Evolutionary conservation across 495 filamentous ascomycete species (phyloP), one percentile per base, ranked within the genome.

Genomic region (Neurospora discreta): DNA sequence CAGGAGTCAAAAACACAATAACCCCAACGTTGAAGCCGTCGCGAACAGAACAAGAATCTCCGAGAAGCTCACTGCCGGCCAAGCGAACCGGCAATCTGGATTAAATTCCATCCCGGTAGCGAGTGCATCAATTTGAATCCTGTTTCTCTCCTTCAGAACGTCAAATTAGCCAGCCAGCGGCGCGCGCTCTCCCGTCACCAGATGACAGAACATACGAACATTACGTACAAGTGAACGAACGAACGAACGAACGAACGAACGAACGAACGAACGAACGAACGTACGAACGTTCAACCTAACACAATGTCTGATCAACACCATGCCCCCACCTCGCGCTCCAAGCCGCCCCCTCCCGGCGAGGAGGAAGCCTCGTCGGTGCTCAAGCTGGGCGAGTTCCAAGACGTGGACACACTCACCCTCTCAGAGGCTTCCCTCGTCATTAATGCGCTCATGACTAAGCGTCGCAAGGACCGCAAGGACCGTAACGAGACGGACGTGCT

Each of bases 401-500:
- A 93, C 78, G 93, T 94, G 42, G 92, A 94, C 75, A 92, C 92
- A 3, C 85, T 99, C 70, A 95, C 93, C 40, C 85, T 97, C 39
- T 94, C 91, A 15, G 95, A 97, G 78, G 94, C 95, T n/a, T 87
- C 93, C 72, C 87, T 97, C 42, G 89, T 98, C 75, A 93, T 98
- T 74, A 92, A 92, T 78, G 93, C 93, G 67, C 89, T 97, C 38
- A 86, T 96, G 70, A 86, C 91, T 46, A 92, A 91, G 80, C 86
- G 91, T n/a, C 83, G 84, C 71, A 85, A 87, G 71, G 87, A 88
- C 73, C 83, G 85, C 72, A 90, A 89, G 79, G 87, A 89, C 72
- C 82, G 88, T 42, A 89, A 89, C 74, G 89, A 92, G 81, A 90
- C 88, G 70, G 88, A 90, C 86, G 86, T 90, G 80, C 87, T 98